phyloP scores from a whole-genome alignment of 164 flowering plant species.

The Vitis amurensis region DNA sequence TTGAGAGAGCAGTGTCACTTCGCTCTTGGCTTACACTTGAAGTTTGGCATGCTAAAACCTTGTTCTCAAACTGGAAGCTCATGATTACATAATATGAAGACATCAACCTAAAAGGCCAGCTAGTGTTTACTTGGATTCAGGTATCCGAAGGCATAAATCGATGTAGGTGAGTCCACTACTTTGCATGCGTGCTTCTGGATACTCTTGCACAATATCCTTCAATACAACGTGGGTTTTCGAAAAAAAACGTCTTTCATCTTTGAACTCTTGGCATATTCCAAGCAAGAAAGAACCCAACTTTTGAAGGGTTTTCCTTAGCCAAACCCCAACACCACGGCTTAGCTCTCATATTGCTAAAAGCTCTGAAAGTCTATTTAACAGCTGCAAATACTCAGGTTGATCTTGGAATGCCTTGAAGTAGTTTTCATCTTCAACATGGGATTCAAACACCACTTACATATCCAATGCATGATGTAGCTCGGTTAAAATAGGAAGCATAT shows the following conservation, averaged over 20 bases:
- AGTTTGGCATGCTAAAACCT: constrained; percentile 35
- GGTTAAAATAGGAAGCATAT: constrained; percentile 70
- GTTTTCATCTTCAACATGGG: constrained; percentile 80
- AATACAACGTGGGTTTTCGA: constrained; percentile 83
- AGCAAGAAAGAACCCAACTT: constrained; percentile 86
- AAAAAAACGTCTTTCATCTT: constrained; percentile 57
- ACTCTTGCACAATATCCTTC: constrained; percentile 69
- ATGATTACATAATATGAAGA: constrained; percentile 81
- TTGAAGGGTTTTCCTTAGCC: constrained; percentile 90
- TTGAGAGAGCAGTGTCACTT: constrained; percentile 22
- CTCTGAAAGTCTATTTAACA: constrained; percentile 78
- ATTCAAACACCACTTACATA: constrained; percentile 78
- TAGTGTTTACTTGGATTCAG: constrained; percentile 86
- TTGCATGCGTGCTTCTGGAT: constrained; percentile 41
- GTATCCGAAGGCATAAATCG: constrained; percentile 88
- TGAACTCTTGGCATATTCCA: constrained; percentile 92
- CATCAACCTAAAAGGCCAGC: constrained; percentile 74
- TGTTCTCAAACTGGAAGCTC: constrained; percentile 62
- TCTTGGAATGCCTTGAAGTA: constrained; percentile 97
- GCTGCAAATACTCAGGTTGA: constrained; percentile 92
- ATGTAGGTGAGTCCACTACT: constrained; percentile 87
- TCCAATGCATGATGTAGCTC: constrained; percentile 79
- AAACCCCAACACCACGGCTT: constrained; percentile 96
- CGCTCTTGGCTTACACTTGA: constrained; percentile 22
- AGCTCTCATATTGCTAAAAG: constrained; percentile 88